Conservation (phyloP, 2,329 filamentous ascomycete genomes). For the Cordyceps fumosorosea region DNA sequence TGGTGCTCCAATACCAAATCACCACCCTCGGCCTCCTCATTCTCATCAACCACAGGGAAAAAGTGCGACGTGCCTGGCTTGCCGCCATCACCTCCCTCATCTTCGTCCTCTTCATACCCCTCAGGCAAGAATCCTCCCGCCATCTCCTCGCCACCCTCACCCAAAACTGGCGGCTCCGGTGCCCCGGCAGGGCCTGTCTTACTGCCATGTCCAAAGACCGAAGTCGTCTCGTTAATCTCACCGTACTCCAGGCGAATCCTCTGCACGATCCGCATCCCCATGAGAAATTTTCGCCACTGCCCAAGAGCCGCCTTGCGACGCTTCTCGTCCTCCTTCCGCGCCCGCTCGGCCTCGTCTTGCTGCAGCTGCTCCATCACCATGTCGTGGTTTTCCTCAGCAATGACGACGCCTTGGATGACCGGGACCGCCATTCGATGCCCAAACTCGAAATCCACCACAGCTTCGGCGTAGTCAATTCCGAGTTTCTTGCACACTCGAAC, state of each 20-base stretch:
- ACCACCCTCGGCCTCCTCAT: conserved; percentile 29
- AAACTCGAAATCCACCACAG: conserved; percentile 94
- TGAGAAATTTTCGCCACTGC: conserved; percentile 80
- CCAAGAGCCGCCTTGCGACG: conserved; percentile 64
- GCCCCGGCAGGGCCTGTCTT: conserved; percentile 12
- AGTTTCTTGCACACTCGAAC: conserved; percentile 77
- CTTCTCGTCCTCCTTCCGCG: conserved; percentile 77
- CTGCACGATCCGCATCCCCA: conserved; percentile 76
- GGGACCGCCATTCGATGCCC: conserved; percentile 91
- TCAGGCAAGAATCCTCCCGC: conserved; percentile 57
- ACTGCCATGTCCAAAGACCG: conserved; percentile 48
- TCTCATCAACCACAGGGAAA: conserved; percentile 41
- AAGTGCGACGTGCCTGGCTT: conserved; percentile 36
- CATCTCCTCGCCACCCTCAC: conserved; percentile 44
- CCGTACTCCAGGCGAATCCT: conserved; percentile 73
- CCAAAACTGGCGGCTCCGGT: conserved; percentile 18
- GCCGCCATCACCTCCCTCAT: conserved; percentile 27
- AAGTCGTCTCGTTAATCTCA: conserved; percentile 44
- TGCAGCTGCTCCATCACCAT: conserved; percentile 71
- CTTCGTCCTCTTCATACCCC: conserved; percentile 41
- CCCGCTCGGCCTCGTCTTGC: conserved; percentile 67
- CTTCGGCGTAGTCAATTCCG: conserved; percentile 84
- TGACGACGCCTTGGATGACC: conserved; percentile 81
- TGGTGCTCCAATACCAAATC: conserved; percentile 13
- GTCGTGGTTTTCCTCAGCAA: conserved; percentile 73